Percentiles rank a stretch among this genome's conserved stretches.
Conservation (phyloP, 495 filamentous ascomycete species). For the Aspergillus funiculosus region DNA sequence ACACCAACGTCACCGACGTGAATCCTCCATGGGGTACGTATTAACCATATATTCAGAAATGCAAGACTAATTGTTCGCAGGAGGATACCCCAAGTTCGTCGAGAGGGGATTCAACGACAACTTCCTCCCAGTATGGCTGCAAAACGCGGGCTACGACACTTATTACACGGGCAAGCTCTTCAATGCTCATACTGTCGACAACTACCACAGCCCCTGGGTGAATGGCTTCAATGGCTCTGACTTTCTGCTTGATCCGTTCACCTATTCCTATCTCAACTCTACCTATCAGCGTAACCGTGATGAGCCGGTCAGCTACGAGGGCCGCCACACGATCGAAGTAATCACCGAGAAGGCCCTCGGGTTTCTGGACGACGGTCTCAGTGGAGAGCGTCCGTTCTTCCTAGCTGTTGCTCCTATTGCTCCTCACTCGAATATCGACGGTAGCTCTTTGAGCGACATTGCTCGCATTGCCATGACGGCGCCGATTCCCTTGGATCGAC, state of each 20-base stretch:
- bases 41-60: neutral
- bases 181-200: constrained; percentile 50
- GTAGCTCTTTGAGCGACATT: constrained; percentile 16
- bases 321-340: constrained; percentile 50
- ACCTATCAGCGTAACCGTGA: constrained; percentile 53
- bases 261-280: constrained; percentile 57
- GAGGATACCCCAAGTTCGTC: constrained; percentile 63
- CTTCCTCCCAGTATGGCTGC: constrained; percentile 60
- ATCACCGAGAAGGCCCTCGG: constrained; percentile 49
- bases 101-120: constrained; percentile 52
- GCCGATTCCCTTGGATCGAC: constrained; percentile 44
- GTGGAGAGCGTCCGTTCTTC: constrained; percentile 57
- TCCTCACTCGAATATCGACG: constrained; percentile 57
- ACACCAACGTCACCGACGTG: constrained; percentile 65
- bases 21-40: constrained; percentile 50
- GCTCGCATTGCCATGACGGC: constrained; percentile 34
- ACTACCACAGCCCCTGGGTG: constrained; percentile 48
- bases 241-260: constrained; percentile 59
- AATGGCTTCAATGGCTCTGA: constrained; percentile 48
- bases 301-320: constrained; percentile 42
- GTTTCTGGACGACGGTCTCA: constrained; percentile 55
- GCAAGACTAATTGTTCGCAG: constrained; percentile 22
- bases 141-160: constrained; percentile 56
- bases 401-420: constrained; percentile 60
- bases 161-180: constrained; percentile 64